phyloP scores from a whole-genome alignment of 2,329 filamentous ascomycete genomes.

The Exophiala dermatitidis region DNA sequence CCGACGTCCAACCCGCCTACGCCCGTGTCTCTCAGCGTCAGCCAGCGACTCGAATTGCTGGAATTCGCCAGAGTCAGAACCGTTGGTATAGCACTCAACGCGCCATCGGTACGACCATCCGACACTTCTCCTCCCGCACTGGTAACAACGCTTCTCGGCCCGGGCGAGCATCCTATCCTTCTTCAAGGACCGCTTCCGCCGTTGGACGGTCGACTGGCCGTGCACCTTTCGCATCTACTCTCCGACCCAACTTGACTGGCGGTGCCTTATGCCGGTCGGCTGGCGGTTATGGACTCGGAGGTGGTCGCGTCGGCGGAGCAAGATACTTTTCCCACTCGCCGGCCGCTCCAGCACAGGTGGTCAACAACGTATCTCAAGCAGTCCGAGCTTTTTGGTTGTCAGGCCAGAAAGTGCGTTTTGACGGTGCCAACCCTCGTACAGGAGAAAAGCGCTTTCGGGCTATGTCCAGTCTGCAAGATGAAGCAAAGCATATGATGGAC shows the following conservation, averaged over 20 bases:
- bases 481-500: constrained; percentile 61
- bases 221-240: constrained; percentile 77
- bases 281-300: constrained; percentile 75
- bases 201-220: constrained; percentile 61
- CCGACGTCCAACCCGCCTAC: constrained; percentile 49
- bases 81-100: constrained; percentile 56
- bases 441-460: constrained; percentile 74
- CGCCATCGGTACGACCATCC: constrained; percentile 37
- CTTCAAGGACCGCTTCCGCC: constrained; percentile 49
- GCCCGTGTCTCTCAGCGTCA: constrained; percentile 49
- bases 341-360: constrained; percentile 76
- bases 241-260: constrained; percentile 87
- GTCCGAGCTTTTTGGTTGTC: constrained; percentile 89
- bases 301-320: constrained; percentile 61
- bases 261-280: constrained; percentile 76
- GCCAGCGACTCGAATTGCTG: constrained; percentile 54
- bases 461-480: constrained; percentile 67
- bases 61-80: constrained; percentile 57
- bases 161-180: constrained; percentile 48
- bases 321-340: constrained; percentile 88
- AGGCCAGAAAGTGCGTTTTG: constrained; percentile 79
- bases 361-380: constrained; percentile 90
- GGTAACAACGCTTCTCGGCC: constrained; percentile 36
- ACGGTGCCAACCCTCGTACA: constrained; percentile 60
- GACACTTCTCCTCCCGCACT: constrained; percentile 46